Evolutionary conservation across 805 yeast genomes (phyloP).

Genomic region (Hyphopichia homilentoma): DNA sequence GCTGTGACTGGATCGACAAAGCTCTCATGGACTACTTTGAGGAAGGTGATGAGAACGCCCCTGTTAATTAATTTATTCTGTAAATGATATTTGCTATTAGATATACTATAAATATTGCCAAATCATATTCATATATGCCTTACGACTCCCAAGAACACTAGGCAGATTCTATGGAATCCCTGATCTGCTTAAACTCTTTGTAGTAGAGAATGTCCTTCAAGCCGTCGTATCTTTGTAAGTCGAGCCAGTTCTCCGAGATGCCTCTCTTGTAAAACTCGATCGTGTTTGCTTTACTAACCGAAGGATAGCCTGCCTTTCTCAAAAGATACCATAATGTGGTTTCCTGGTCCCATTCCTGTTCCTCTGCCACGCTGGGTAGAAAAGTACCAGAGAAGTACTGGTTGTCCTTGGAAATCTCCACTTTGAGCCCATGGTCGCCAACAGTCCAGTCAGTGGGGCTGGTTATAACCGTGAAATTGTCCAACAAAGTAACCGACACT

Average conservation of each 20-base stretch:
- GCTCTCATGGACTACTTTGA: constrained; percentile 12
- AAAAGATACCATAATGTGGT: constrained; percentile 72
- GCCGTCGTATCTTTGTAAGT: constrained; percentile 34
- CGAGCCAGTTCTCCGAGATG: constrained; percentile 29
- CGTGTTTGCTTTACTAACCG: constrained; percentile 11
- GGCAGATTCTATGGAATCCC: constrained; percentile 8
- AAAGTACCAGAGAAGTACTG: constrained; percentile 67
- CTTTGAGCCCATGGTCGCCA: constrained; percentile 78
- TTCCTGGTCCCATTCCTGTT: constrained; percentile 75
- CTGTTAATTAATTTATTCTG: too few relatives aligned
- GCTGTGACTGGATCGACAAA: constrained; percentile 58
- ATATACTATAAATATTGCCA: too few relatives aligned
- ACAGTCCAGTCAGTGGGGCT: constrained; percentile 71
- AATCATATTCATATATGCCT: too few relatives aligned
- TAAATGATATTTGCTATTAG: too few relatives aligned
- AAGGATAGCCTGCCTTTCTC: constrained; percentile 59
- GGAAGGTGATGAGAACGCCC: too few relatives aligned
- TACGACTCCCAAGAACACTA: too few relatives aligned
- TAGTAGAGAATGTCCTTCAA: constrained; percentile 23
- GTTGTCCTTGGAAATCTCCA: constrained; percentile 44
- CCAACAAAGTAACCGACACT: constrained; percentile 63
- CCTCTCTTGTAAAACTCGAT: constrained; percentile 25
- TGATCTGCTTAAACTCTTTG: constrained; percentile 18
- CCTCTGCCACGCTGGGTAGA: constrained; percentile 85
- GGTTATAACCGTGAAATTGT: constrained; percentile 49